Base-by-base conservation (phyloP, 495 filamentous ascomycete genomes). In the Penicillium psychrofluorescens region DNA sequence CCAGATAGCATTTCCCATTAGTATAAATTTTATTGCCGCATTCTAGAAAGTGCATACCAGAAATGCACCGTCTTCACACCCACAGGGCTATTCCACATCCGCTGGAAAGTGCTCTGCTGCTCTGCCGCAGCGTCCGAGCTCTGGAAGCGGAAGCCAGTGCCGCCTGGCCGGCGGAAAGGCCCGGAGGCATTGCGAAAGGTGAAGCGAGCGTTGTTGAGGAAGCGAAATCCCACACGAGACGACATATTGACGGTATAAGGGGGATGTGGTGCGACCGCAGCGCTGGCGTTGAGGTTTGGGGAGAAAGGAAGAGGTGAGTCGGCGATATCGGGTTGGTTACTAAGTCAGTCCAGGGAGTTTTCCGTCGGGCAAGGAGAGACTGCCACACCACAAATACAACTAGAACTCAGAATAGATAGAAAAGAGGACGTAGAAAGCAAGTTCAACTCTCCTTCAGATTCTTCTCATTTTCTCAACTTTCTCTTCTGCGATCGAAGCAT, bases 11-110 rank as follows among this genome's bases (percentile, higher is more conserved):
- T 22, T 22, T 22, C 4, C 22, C 22, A 22, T 22, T 22, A 22
- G 22, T 22, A 22, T 22, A 4, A 22, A 22, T 3, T 22, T 0
- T 22, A 22, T 22, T 6, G 4, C 22, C 22, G 6, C 22, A 4
- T 3, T 22, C 22, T 22, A 34, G 32, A 34, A 34, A 34, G 2
- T 3, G 32, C 32, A 8, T 68, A 95, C 84, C 92, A 98, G 72
- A 98, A 98, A 67, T 98, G 92, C 59, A 98, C 90, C 44, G 92
- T 98, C 81, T 95, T 95, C 30, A 94, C 60, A 27, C 90, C 90
- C 43, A 95, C 68, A 12, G 86, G 85, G 67, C 86, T 89, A 65
- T 88, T 84, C 86, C 85, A 94, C 64, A 91, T 71, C 61, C 78
- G 79, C 71, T 80, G 76, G 61, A 86, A 72, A 56, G 69, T 78